phyloP scores from a whole-genome alignment of 2,329 filamentous ascomycete genomes.

The Meredithiella fracta region DNA sequence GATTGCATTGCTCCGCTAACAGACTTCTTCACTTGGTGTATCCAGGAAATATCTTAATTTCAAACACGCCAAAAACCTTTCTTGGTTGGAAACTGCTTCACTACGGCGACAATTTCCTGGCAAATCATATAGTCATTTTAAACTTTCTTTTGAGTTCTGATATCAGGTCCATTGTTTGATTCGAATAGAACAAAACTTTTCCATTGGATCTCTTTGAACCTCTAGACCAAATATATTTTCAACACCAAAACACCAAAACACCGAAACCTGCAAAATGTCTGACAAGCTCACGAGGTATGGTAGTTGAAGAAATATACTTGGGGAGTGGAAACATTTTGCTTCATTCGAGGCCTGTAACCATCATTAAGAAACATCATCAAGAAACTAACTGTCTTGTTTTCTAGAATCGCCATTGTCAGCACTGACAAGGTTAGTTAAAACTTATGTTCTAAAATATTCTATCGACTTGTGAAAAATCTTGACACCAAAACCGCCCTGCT shows the following conservation, averaged over 20 bases:
- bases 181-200: no score
- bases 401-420: slow-evolving; percentile 96
- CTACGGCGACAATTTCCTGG: background rate
- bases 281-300: slow-evolving; percentile 88
- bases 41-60: background rate
- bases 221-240: background rate
- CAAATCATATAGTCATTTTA: background rate
- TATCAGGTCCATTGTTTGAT: background rate
- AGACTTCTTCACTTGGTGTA: background rate
- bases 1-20: background rate
- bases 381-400: slow-evolving; percentile 11
- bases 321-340: background rate
- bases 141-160: background rate
- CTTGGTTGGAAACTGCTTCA: background rate
- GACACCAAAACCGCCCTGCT: slow-evolving; percentile 19
- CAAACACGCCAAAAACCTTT: background rate
- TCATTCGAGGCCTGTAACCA: background rate
- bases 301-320: background rate
- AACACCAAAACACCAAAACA: background rate
- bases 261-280: slow-evolving; percentile 50
- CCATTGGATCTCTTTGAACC: background rate
- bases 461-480: slow-evolving; percentile 6
- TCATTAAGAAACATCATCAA: background rate
- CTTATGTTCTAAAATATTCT: slow-evolving; percentile 7
- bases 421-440: slow-evolving; percentile 66